Conservation (phyloP, 371 early-diverging fungal genomes). For the Enterocytospora artemiae region DNA sequence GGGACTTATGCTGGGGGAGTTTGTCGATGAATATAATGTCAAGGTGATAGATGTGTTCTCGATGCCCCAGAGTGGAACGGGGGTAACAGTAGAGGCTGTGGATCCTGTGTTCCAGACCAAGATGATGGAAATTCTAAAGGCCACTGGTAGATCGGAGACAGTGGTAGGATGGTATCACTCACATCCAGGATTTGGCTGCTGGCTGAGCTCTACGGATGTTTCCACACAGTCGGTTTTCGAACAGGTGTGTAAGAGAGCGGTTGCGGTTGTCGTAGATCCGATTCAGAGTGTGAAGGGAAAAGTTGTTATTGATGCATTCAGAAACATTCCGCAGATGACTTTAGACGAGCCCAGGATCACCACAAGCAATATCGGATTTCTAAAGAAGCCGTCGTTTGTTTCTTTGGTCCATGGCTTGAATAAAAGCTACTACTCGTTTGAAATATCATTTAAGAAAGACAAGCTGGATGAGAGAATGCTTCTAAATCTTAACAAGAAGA, state of each 20-base stretch:
- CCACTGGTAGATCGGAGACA: slow-evolving; percentile 91
- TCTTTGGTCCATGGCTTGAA: slow-evolving; percentile 95
- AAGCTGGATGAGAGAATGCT: slow-evolving; percentile 97
- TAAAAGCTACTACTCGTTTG: slow-evolving; percentile 95
- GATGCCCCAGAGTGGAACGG: slow-evolving; percentile 99
- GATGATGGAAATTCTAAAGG: slow-evolving; percentile 98
- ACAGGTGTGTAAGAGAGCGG: slow-evolving; percentile 81
- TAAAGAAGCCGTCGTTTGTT: slow-evolving; percentile 87
- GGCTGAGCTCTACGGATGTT: slow-evolving; percentile 96
- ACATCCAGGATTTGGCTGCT: slow-evolving; percentile 99
- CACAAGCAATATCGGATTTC: slow-evolving; percentile 94
- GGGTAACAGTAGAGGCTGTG: slow-evolving; percentile 97
- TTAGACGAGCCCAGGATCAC: slow-evolving; percentile 92
- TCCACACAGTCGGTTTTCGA: slow-evolving; percentile 95
- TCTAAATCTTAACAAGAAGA: slow-evolving; percentile 88
- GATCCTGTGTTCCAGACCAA: slow-evolving; percentile 98
- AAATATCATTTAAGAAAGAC: slow-evolving; percentile 94
- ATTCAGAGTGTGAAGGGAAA: slow-evolving; percentile 99
- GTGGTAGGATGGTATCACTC: slow-evolving; percentile 99
- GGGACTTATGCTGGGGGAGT: slow-evolving; percentile 99
- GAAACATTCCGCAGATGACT: slow-evolving; percentile 83
- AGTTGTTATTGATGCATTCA: slow-evolving; percentile 99
- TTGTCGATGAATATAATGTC: slow-evolving; percentile 97
- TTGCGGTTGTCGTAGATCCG: slow-evolving; percentile 98
- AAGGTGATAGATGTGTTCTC: slow-evolving; percentile 99